These are phyloP conservation scores for Hanseniaspora jakobsenii DNA, from an alignment of 805 yeast genomes.

Conservation along the genomic window DNA sequence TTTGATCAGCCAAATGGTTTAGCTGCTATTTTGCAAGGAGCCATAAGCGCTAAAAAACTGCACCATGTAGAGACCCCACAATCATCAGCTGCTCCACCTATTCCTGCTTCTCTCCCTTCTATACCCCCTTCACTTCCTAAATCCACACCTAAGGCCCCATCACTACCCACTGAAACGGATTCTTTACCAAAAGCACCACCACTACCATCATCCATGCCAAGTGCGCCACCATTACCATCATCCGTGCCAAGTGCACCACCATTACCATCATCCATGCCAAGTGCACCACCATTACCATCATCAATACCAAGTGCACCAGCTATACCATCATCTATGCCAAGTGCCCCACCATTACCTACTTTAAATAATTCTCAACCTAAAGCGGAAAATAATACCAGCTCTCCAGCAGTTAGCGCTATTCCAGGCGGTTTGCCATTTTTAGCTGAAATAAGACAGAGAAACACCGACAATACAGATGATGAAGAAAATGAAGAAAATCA, in stretches of 20 bases:
- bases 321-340: not conserved
- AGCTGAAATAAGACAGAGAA: too few relatives aligned
- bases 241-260: not conserved
- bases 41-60: not conserved
- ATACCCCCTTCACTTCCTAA: slow-evolving; percentile 39
- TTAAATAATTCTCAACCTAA: too few relatives aligned
- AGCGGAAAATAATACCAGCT: too few relatives aligned
- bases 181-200: slow-evolving; percentile 16
- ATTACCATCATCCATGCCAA: not conserved
- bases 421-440: too few relatives aligned
- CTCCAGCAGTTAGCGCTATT: too few relatives aligned
- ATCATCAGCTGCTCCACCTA: too few relatives aligned
- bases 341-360: slow-evolving; percentile 12
- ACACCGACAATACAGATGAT: too few relatives aligned
- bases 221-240: slow-evolving; percentile 18
- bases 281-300: slow-evolving; percentile 17
- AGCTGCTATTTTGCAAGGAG: slow-evolving; percentile 23
- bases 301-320: slow-evolving; percentile 15
- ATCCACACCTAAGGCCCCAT: not conserved
- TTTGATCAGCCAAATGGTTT: slow-evolving; percentile 17
- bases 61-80: slow-evolving; percentile 20
- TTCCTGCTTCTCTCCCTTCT: slow-evolving; percentile 40
- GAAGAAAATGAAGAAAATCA: slow-evolving; percentile 19
- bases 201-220: slow-evolving; percentile 17
- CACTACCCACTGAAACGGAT: not conserved